Evolutionary conservation across 2,329 filamentous ascomycete genomes (phyloP), one percentile per base, ranked within the genome.

Genomic region (Coleophoma cylindrospora): DNA sequence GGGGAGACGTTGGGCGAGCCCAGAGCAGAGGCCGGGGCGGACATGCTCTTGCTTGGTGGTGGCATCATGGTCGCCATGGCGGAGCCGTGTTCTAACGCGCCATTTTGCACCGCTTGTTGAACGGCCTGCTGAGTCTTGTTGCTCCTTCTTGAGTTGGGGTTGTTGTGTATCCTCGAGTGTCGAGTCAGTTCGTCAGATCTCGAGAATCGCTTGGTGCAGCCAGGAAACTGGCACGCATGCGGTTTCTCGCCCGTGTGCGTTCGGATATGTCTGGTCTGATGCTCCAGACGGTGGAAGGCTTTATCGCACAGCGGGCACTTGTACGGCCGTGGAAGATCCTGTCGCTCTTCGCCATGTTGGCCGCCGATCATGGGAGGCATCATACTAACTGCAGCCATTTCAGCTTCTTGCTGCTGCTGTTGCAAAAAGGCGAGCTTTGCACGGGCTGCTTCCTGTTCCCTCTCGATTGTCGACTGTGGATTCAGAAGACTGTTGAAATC

Each of bases 211-310:
- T 97, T 97, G 61, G 89, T 92, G 82, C 92, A 97, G 62, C 91
- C 91, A 4, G 90, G 91, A 65, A 92, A 96, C 68, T 89, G 86
- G 81, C 92, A 99, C 55, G 89, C 91, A 65, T 97, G 94, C 44
- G 92, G 92, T 79, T 97, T 99, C 76, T 99, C 92, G 63, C 92
- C 94, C 0, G 92, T 99, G 71, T 99, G 92, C 7, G 94, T 97
- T 63, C 92, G 85, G 66, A 97, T 97, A 71, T 99, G 92, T 62
- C 79, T 74, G 19, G 81, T 84, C 77, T 96, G 92, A 70, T 97
- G 92, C 75, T 97, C 92, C 40, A 99, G 80, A 56, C 94, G 90
- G 77, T 97, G 94, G 74, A 99, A 99, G 54, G 94, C 92, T 79
- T 96, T 95, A 64, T 96, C 92, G 76, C 94, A 99, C 56, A 99